Conservation (phyloP, 768 basidiomycete species). For the Rhodotorula kratochvilovae region DNA sequence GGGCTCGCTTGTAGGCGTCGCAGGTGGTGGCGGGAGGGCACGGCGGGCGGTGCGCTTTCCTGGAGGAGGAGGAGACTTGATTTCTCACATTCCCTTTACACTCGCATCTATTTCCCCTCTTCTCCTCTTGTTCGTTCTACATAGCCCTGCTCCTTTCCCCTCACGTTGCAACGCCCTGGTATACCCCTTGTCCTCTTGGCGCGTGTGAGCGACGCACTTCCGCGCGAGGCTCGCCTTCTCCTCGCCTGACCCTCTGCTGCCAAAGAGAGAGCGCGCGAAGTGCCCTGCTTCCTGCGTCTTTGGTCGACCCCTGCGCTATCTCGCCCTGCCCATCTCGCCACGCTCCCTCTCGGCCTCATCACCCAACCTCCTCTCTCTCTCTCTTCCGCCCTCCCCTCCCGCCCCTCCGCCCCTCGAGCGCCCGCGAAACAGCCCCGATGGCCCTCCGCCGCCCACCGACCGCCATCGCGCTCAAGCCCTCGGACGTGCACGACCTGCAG, state of each 20-base stretch:
- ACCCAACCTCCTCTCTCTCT: not conserved
- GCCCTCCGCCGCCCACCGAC: constrained; percentile 24
- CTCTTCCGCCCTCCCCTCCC: too few relatives aligned
- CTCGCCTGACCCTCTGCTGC: too few relatives aligned
- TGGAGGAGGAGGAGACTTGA: not conserved
- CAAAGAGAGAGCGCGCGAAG: too few relatives aligned
- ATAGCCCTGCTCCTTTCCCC: not conserved
- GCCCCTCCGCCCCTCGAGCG: not conserved
- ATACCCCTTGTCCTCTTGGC: not conserved
- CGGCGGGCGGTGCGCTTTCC: too few relatives aligned
- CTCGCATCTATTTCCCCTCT: not conserved
- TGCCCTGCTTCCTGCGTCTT: too few relatives aligned
- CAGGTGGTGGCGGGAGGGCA: not conserved
- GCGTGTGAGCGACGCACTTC: too few relatives aligned
- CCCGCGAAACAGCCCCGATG: not conserved
- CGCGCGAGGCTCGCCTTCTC: too few relatives aligned
- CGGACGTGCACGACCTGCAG: constrained; percentile 17
- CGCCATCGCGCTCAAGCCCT: constrained; percentile 18
- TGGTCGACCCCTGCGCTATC: too few relatives aligned
- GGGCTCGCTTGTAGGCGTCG: not conserved
- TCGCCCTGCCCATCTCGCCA: too few relatives aligned
- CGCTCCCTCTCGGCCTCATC: not conserved
- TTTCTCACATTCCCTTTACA: not conserved
- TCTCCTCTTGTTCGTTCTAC: not conserved
- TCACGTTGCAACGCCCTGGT: not conserved